phyloP scores from a whole-genome alignment of 2,329 filamentous ascomycete species.

The Clarireedia paspali region DNA sequence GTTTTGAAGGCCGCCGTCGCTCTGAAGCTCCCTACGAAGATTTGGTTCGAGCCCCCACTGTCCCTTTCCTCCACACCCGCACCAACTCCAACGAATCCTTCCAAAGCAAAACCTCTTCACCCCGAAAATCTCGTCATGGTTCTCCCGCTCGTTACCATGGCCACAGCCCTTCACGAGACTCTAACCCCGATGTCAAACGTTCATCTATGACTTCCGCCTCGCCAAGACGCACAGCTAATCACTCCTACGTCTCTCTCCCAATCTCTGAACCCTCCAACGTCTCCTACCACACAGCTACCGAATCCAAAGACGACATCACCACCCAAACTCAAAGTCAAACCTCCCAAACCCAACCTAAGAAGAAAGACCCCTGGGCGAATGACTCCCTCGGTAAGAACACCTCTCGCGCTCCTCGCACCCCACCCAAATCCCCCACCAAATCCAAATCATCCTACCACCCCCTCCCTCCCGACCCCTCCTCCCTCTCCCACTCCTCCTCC shows the following conservation, averaged over 20 bases:
- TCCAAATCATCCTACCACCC: constrained; percentile 17
- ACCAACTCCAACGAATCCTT: constrained; percentile 51
- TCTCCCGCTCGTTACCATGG: constrained; percentile 47
- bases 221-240: constrained; percentile 38
- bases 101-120: constrained; percentile 42
- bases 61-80: constrained; percentile 78
- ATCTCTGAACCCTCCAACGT: constrained; percentile 33
- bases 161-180: constrained; percentile 39
- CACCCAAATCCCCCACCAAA: constrained; percentile 8
- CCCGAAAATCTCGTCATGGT: constrained; percentile 46
- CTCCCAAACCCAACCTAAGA: background rate
- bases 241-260: constrained; percentile 44
- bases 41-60: constrained; percentile 42
- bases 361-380: constrained; percentile 21
- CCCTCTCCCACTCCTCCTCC: constrained; percentile 20
- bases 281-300: constrained; percentile 12
- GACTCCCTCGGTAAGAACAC: constrained; percentile 25
- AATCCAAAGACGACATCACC: background rate
- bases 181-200: constrained; percentile 40
- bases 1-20: constrained; percentile 35
- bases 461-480: constrained; percentile 12
- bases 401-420: constrained; percentile 18
- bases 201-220: constrained; percentile 31
- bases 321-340: background rate
- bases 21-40: constrained; percentile 40